These are phyloP conservation scores for Bidens hawaiensis DNA, from an alignment of 140 eudicot species.

Conservation along the genomic window DNA sequence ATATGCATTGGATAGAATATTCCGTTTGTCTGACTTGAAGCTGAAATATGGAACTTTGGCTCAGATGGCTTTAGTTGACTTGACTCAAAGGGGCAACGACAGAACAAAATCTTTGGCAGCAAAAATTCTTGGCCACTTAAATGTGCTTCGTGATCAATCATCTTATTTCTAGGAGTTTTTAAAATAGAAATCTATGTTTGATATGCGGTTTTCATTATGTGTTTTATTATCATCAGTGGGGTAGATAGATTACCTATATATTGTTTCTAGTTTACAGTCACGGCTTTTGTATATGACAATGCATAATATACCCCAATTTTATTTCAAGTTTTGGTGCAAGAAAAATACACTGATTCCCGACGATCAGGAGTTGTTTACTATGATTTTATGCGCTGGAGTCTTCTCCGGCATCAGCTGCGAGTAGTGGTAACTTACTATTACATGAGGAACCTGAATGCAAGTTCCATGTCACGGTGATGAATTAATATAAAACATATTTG, in stretches of 20 bases:
- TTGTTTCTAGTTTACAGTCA: conserved; percentile 14
- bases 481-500: too few relatives aligned
- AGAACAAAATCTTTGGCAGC: conserved; percentile 55
- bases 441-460: too few relatives aligned
- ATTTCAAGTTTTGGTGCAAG: too few relatives aligned
- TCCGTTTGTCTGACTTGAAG: conserved; percentile 40
- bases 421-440: too few relatives aligned
- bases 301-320: too few relatives aligned
- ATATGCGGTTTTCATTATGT: conserved; percentile 8
- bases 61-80: conserved; percentile 62
- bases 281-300: too few relatives aligned
- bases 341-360: too few relatives aligned
- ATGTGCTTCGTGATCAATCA: conserved; percentile 75
- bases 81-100: conserved; percentile 63
- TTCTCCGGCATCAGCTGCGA: too few relatives aligned
- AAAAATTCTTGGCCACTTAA: conserved; percentile 52
- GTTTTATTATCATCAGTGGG: conserved; percentile 7
- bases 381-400: too few relatives aligned
- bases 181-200: not conserved
- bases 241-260: conserved; percentile 8
- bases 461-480: too few relatives aligned
- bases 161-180: conserved; percentile 45
- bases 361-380: too few relatives aligned
- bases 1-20: conserved; percentile 39
- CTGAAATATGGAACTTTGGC: conserved; percentile 49